Conservation (phyloP, 106 monocot genomes). For the Dioscorea zingiberensis region DNA sequence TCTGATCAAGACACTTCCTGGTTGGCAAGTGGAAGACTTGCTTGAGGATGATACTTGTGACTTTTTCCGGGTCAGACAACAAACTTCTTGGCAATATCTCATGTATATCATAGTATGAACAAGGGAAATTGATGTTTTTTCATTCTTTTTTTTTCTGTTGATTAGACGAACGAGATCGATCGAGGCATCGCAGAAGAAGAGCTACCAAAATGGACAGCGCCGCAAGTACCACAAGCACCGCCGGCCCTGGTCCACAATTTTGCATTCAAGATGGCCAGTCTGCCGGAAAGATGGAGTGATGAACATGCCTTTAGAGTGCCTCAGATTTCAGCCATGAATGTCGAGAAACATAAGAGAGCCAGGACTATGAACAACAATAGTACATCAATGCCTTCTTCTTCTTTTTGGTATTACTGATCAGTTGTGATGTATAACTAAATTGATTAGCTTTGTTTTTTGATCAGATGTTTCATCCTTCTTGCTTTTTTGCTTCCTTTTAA, state of each 20-base stretch:
- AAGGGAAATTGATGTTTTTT: no score
- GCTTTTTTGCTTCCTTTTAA: no score
- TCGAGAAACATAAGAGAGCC: background rate
- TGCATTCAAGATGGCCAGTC: background rate
- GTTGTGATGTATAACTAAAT: no score
- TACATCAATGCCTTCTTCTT: background rate
- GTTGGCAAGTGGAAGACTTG: slow-evolving; percentile 61
- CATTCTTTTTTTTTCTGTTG: slow-evolving; percentile 16
- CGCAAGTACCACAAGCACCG: slow-evolving; percentile 3
- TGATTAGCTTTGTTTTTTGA: no score
- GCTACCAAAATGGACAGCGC: background rate
- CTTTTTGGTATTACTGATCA: background rate
- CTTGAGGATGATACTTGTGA: slow-evolving; percentile 16
- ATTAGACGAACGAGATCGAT: background rate
- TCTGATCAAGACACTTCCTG: slow-evolving; percentile 69
- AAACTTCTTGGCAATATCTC: no score
- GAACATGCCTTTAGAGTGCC: background rate
- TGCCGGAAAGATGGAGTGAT: background rate
- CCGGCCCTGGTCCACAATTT: background rate
- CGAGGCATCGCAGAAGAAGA: no score
- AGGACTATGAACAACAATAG: background rate
- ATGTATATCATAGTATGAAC: no score
- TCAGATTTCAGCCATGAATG: background rate
- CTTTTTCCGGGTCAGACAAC: background rate
- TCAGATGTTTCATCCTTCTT: no score